These are phyloP conservation scores for Termitomyces eurrhizus DNA, from an alignment of 768 basidiomycete genomes.

Conservation along the genomic window DNA sequence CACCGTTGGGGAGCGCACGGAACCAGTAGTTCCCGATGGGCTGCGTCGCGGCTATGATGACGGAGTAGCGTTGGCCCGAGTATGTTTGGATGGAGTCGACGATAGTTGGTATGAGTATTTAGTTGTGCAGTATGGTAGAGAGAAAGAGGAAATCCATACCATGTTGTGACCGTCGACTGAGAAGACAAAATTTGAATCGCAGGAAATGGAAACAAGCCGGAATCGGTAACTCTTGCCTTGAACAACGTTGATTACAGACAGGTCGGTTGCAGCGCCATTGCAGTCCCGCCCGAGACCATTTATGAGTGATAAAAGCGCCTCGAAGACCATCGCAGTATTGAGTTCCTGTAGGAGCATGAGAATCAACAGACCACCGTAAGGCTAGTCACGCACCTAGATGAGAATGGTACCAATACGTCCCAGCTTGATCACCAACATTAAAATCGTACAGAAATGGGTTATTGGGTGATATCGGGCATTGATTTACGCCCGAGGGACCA, in stretches of 20 bases:
- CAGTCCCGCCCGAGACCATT: slow-evolving; percentile 1
- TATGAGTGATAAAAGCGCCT: slow-evolving; percentile 2
- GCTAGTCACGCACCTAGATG: not conserved
- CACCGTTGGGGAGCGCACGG: not conserved
- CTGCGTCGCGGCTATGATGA: not conserved
- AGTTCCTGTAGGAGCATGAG: not conserved
- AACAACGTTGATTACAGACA: slow-evolving; percentile 32
- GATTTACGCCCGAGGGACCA: not conserved
- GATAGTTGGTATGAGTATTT: not conserved
- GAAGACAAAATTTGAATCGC: slow-evolving; percentile 34
- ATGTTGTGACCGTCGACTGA: slow-evolving; percentile 42
- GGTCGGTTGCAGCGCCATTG: slow-evolving; percentile 14
- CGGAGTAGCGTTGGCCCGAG: slow-evolving; percentile 3
- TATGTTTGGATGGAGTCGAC: slow-evolving; percentile 1
- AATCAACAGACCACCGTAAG: not conserved
- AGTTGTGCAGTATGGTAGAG: not conserved
- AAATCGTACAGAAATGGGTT: slow-evolving; percentile 1
- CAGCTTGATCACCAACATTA: not conserved
- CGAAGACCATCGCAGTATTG: slow-evolving; percentile 9
- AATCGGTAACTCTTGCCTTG: slow-evolving; percentile 30
- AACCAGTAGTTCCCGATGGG: slow-evolving; percentile 2
- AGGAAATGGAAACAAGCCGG: slow-evolving; percentile 29
- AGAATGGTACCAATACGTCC: slow-evolving; percentile 8
- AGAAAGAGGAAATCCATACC: slow-evolving; percentile 7
- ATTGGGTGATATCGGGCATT: slow-evolving; percentile 2